A percentile compares a stretch with the other conserved stretches of the same genome.
phyloP scores from a whole-genome alignment of 768 basidiomycete genomes.

The Suillus discolor region DNA sequence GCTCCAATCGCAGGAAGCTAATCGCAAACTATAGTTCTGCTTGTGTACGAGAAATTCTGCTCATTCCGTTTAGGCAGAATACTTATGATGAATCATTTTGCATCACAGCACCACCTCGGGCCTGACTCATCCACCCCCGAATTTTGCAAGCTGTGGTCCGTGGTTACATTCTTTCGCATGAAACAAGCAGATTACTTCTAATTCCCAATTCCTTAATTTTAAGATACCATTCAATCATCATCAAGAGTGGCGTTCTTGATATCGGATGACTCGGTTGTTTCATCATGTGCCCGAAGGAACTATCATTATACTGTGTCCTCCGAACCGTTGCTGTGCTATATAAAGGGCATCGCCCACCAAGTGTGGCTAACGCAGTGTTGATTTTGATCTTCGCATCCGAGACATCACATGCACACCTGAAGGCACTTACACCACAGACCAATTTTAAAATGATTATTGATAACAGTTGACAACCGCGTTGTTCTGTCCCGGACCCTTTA shows the following conservation, averaged over 20 bases:
- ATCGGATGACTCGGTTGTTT: not conserved
- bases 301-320: not conserved
- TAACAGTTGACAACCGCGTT: not conserved
- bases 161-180: not conserved
- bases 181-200: constrained; percentile 3
- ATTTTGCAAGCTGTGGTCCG: not conserved
- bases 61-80: not conserved
- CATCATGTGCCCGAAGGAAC: not conserved
- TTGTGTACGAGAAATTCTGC: not conserved
- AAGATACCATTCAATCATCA: not conserved
- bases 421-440: not conserved
- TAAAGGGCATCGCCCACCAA: not conserved
- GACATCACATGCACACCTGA: not conserved
- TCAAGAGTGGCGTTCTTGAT: not conserved
- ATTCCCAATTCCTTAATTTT: not conserved
- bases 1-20: constrained; percentile 37
- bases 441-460: not conserved
- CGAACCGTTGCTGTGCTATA: not conserved
- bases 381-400: not conserved
- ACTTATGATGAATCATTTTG: not conserved
- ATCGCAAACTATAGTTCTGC: constrained; percentile 16
- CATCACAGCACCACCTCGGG: not conserved
- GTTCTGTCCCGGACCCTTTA: not conserved
- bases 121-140: not conserved
- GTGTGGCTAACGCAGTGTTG: not conserved